Base-by-base conservation (phyloP, 148 eudicot species). In the Silene uniflora region DNA sequence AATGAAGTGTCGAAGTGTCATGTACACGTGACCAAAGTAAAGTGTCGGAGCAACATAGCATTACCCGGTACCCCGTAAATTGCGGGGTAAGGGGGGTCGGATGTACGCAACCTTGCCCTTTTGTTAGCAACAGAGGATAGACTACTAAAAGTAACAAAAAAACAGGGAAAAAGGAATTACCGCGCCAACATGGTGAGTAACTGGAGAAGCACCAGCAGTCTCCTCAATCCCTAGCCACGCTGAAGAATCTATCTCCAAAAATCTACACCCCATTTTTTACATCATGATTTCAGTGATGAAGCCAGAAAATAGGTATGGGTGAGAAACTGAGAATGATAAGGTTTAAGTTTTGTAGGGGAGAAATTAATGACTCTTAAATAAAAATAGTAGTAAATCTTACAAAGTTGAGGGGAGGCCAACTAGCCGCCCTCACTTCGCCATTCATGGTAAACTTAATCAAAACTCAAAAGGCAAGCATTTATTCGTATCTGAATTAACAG, bases 211-310 rank as follows among this genome's bases (percentile, higher is more conserved):
- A 25, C 85, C 91, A 18, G 90, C 87, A 63, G 97, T 92, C 81
- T 92, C 90, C 88, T 90, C 93, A 76, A 95, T 87, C 76, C 94
- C 97, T 42, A 74, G 49, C 99, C 99, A 95, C 3, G 93, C 96
- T 19, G 61, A 66, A 24, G 77, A 56, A 35, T 95, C 91, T 62
- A 95, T 89, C 78, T 89, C 92, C 70, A 92, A 83, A 79, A 81
- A 91, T 89, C 99, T 95, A 65, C 69, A 76, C 59, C 27, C 6
- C 24, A 23, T 49, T 70, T 55, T 8, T 69, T 52, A 52, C 56
- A 52, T 13, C 44, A 52, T 52, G 56, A 52, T 7, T 10, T 52
- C 56, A 52, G 56, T 16, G 56, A 16, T 16, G 5, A 52, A 52
- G 17, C 14, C 56, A 52, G 56, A 52, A 13, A 52, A 52, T 52